These are phyloP conservation scores for Elsinoe fawcettii DNA, from an alignment of 2,329 filamentous ascomycete species.

Conservation along the genomic window DNA sequence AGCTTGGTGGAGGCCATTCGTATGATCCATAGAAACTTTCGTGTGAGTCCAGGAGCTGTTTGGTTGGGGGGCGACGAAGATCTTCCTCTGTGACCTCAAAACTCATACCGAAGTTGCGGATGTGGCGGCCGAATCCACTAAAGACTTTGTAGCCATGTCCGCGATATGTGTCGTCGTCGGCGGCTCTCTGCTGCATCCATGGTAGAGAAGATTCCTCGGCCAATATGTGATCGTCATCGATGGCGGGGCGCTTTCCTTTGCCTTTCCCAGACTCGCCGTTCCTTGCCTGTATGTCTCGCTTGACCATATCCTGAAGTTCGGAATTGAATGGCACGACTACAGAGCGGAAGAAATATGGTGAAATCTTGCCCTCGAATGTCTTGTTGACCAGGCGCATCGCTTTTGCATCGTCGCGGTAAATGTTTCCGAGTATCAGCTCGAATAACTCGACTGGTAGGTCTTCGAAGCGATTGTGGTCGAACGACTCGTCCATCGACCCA, in stretches of 20 bases:
- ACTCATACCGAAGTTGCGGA: slow-evolving; percentile 57
- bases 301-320: slow-evolving; percentile 50
- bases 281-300: slow-evolving; percentile 22
- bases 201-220: slow-evolving; percentile 25
- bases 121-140: slow-evolving; percentile 52
- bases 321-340: slow-evolving; percentile 60
- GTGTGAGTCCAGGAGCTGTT: slow-evolving; percentile 47
- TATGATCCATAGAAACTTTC: slow-evolving; percentile 58
- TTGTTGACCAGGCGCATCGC: slow-evolving; percentile 53
- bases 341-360: slow-evolving; percentile 51
- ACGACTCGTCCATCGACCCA: background rate
- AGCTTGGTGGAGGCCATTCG: slow-evolving; percentile 54
- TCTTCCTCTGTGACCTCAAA: slow-evolving; percentile 56
- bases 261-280: slow-evolving; percentile 24
- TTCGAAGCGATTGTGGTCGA: slow-evolving; percentile 17
- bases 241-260: slow-evolving; percentile 26
- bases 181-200: slow-evolving; percentile 35
- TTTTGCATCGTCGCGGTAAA: slow-evolving; percentile 53
- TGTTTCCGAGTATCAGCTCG: slow-evolving; percentile 46
- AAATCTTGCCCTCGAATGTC: slow-evolving; percentile 53
- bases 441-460: slow-evolving; percentile 56
- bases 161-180: slow-evolving; percentile 39
- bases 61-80: slow-evolving; percentile 46
- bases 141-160: slow-evolving; percentile 57
- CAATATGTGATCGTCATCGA: slow-evolving; percentile 15